Conservation (phyloP, 495 filamentous ascomycete species). For the Penicillium goetzii region DNA sequence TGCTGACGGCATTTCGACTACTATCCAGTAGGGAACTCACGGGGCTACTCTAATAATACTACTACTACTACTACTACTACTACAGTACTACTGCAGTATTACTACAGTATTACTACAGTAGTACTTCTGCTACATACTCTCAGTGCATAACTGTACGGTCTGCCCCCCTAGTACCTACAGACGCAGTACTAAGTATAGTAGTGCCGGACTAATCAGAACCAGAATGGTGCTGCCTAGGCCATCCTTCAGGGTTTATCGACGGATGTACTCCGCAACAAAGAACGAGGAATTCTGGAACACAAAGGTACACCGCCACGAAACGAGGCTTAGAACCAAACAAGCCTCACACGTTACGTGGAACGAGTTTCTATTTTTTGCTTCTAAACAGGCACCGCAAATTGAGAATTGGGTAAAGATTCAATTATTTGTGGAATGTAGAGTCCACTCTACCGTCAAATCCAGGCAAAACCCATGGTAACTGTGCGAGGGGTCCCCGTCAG, state of each 20-base stretch:
- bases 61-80: background rate
- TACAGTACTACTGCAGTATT: background rate
- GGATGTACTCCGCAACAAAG: background rate
- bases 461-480: background rate
- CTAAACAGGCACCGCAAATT: background rate
- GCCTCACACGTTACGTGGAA: constrained; percentile 15
- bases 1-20: too few species aligned
- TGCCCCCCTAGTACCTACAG: too few species aligned
- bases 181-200: constrained; percentile 29
- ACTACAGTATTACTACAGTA: background rate
- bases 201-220: constrained; percentile 16
- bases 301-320: constrained; percentile 20
- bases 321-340: background rate
- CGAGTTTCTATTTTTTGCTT: background rate
- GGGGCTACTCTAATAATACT: background rate
- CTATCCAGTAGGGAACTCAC: background rate
- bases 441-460: background rate
- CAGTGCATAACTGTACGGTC: too few species aligned
- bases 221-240: constrained; percentile 32
- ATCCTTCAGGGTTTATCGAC: background rate
- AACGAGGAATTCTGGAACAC: background rate
- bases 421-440: background rate
- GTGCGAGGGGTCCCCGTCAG: constrained; percentile 21
- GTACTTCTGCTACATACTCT: too few species aligned
- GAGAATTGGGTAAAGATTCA: background rate